Evolutionary conservation across 73 alveolate species (phyloP), one percentile per base, ranked within the genome.

Genomic region (Diophrys sp.): DNA sequence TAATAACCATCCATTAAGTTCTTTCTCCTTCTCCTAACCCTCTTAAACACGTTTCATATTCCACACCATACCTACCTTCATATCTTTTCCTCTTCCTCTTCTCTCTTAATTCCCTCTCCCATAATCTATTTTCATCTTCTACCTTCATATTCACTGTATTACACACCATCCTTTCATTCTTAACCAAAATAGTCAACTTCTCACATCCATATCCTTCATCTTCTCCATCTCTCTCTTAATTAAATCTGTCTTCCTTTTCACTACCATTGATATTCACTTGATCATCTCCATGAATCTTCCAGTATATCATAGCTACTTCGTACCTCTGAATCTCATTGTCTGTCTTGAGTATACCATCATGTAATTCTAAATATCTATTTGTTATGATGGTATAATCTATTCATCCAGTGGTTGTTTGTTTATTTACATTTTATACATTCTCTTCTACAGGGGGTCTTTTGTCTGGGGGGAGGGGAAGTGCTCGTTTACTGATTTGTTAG

Each of bases 381-480:
- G 98, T 71, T 5, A 95, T 91, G 34, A 95, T 93, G 57, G 90
- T 94, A 80, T 83, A 95, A 80, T 95, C 99, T 80, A 96, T 90
- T 72, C 79, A 44, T 66, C 90, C 94, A 30, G 84, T 84, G 0
- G 90, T 83, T 2, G 89, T 80, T 33, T 53, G 62, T 74, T 89
- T 86, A 57, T 89, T 84, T 0, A 77, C 75, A 54, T 86, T 74
- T 56, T 86, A 44, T 8, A 2, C 33, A 14, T 75, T 32, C 8
- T 54, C 68, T 55, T 32, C 79, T 2, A 70, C 69, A 0, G 71
- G 75, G 1, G 99, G 99, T 54, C 99, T 75, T 75, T 92, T 89
- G 69, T 93, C 97, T 11, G 99, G 98, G 25, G 95, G 88, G 44
- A 90, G 72, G n/a, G 90, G 79, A 92, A 97, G 79, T 95, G 99